These are phyloP conservation scores for Fraxinus albicans DNA, from an alignment of 305 asterid genomes.

Conservation along the genomic window DNA sequence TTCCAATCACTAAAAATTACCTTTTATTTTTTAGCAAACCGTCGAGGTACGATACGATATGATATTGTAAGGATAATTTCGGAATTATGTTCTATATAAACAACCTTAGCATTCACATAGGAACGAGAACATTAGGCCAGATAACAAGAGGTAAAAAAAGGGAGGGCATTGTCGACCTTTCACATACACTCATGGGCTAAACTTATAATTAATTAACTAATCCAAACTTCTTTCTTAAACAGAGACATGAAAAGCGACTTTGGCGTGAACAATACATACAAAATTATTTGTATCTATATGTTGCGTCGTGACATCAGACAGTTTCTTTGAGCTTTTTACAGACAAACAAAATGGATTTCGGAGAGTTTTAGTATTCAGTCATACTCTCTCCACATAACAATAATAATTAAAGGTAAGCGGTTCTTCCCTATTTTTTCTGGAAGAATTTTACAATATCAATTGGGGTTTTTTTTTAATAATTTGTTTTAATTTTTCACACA, in stretches of 20 bases:
- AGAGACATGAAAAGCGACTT: conserved; percentile 44
- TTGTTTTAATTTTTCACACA: neutral
- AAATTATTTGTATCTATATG: conserved; percentile 15
- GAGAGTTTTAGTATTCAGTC: conserved; percentile 14
- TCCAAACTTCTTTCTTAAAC: conserved; percentile 30
- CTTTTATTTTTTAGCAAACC: neutral
- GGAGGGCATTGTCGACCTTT: conserved; percentile 29
- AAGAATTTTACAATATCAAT: neutral
- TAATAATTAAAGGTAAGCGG: conserved; percentile 19
- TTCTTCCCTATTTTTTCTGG: neutral
- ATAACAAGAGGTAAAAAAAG: neutral
- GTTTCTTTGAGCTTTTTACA: conserved; percentile 16
- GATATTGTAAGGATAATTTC: no score
- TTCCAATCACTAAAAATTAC: neutral
- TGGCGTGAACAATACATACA: conserved; percentile 36
- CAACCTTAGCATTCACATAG: neutral
- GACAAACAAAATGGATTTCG: conserved; percentile 23
- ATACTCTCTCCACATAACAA: conserved; percentile 1
- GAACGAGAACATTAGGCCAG: neutral
- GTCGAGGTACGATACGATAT: neutral
- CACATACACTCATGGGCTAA: neutral
- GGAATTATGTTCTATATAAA: neutral
- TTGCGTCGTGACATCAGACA: conserved; percentile 27
- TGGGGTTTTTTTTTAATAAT: conserved; percentile 14
- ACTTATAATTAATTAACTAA: conserved; percentile 5